These are phyloP conservation scores for Rubroshorea leprosula DNA, from an alignment of 345 rosid genomes.

Conservation along the genomic window DNA sequence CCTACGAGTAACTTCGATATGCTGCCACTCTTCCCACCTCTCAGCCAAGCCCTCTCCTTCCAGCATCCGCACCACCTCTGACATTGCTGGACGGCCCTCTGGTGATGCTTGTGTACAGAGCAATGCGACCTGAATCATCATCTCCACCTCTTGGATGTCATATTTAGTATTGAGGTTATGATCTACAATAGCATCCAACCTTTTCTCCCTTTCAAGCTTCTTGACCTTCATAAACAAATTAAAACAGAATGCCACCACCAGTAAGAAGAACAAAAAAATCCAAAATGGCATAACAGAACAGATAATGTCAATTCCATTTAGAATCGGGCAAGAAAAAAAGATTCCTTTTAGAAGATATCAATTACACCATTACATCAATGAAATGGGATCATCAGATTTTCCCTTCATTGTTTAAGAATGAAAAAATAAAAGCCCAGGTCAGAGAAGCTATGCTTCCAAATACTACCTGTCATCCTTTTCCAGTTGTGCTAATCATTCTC, in stretches of 20 bases:
- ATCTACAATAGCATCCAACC: conserved; percentile 78
- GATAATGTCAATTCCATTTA: too few relatives aligned
- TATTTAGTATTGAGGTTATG: conserved; percentile 52
- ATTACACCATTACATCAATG: too few relatives aligned
- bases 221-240: conserved; percentile 58
- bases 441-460: too few relatives aligned
- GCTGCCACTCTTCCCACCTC: conserved; percentile 99
- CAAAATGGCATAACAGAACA: background rate
- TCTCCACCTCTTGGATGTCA: conserved; percentile 68
- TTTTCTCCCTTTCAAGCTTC: conserved; percentile 85
- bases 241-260: background rate
- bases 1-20: conserved; percentile 69
- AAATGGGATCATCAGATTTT: too few relatives aligned
- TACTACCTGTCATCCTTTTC: too few relatives aligned
- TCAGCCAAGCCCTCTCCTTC: conserved; percentile 98
- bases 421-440: too few relatives aligned
- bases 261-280: conserved; percentile 3
- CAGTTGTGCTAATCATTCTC: too few relatives aligned
- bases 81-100: conserved; percentile 84
- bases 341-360: too few relatives aligned
- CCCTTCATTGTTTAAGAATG: too few relatives aligned
- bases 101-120: conserved; percentile 86
- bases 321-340: too few relatives aligned
- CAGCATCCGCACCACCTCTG: conserved; percentile 90
- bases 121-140: conserved; percentile 86